These are phyloP conservation scores for Dendrobium chrysotoxum DNA, from an alignment of 106 monocot species.

Conservation along the genomic window DNA sequence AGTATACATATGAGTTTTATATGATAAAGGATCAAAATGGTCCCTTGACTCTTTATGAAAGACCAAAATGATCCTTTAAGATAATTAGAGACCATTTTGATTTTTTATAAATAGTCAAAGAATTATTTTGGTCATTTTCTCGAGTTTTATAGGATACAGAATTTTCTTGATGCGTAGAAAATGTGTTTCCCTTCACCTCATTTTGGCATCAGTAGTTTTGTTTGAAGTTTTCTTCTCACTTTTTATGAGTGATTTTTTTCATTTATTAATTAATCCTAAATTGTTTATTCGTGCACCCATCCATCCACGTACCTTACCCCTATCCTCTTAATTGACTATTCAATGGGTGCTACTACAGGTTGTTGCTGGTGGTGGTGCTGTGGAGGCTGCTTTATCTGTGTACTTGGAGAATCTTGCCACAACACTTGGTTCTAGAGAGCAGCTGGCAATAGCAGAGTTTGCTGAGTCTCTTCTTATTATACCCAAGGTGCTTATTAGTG, in stretches of 20 bases:
- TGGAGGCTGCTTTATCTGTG: slow-evolving; percentile 69
- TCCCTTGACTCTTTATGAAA: too few relatives aligned
- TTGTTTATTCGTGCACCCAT: not conserved
- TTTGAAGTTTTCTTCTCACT: not conserved
- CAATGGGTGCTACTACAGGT: slow-evolving; percentile 32
- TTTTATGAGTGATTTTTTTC: not conserved
- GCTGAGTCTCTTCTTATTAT: slow-evolving; percentile 66
- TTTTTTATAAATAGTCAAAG: too few relatives aligned
- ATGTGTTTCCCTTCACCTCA: not conserved
- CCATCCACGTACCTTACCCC: not conserved
- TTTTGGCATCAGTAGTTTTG: not conserved
- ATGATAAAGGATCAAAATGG: too few relatives aligned
- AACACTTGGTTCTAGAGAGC: slow-evolving; percentile 70
- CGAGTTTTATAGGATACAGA: not conserved
- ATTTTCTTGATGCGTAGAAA: not conserved
- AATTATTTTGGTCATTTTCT: not conserved
- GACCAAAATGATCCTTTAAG: too few relatives aligned
- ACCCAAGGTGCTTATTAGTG: slow-evolving; percentile 33
- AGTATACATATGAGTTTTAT: too few relatives aligned
- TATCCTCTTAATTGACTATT: not conserved
- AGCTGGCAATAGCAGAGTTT: slow-evolving; percentile 72
- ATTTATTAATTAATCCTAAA: not conserved
- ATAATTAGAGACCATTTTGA: too few relatives aligned
- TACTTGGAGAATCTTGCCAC: slow-evolving; percentile 75
- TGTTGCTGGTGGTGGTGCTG: slow-evolving; percentile 86